Evolutionary conservation across 768 basidiomycete genomes (phyloP), one percentile per base, ranked within the genome.

Genomic region (Rhodosporidiobolus odoratus): DNA sequence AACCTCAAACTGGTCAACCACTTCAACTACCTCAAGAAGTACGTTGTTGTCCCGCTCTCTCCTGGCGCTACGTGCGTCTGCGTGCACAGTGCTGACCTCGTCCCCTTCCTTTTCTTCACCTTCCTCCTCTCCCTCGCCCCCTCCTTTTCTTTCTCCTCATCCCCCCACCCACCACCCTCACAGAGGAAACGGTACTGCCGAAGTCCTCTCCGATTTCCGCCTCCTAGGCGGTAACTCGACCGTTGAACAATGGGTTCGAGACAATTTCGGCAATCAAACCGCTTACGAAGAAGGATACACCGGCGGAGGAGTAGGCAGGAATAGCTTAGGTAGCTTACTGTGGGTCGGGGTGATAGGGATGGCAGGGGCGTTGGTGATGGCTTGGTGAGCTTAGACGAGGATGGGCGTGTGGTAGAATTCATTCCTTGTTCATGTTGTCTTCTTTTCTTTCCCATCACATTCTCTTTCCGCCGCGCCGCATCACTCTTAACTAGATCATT

Each of bases 191-290:
- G 17, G 17, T 21, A 30, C 52, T 19, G 52, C 52, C 9, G 27
- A 66, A 9, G 66, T 71, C 2, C 30, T 74, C 13, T 58, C 63
- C 12, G 73, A 74, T 60, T 74, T 71, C 40, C 43, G 73, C 19
- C 57, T 57, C 15, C 54, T 65, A 2, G 59, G 59, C 0, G 66
- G 62, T 2, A 68, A 68, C 58, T 12, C 40, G 21, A 74, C 73
- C 19, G 62, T 68, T 40, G 73, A 74, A 34, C 12, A 21, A 17
- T 74, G 73, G 73, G n/a, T 74, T 1, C 37, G 73, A 4, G 16
- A 30, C 3, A 58, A 60, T 34, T 53, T 65, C 21, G 73, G 73
- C 9, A 74, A 74, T 38, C 34, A 68, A 23, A 61, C 66, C 3
- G 63, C 54, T 3, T 63, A 63, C 32, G 38, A 43, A 41, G 27